Percentiles rank a stretch among this genome's conserved stretches.
phyloP scores from a whole-genome alignment of 176 grass and related monocot genomes.

The Otatea glauca region DNA sequence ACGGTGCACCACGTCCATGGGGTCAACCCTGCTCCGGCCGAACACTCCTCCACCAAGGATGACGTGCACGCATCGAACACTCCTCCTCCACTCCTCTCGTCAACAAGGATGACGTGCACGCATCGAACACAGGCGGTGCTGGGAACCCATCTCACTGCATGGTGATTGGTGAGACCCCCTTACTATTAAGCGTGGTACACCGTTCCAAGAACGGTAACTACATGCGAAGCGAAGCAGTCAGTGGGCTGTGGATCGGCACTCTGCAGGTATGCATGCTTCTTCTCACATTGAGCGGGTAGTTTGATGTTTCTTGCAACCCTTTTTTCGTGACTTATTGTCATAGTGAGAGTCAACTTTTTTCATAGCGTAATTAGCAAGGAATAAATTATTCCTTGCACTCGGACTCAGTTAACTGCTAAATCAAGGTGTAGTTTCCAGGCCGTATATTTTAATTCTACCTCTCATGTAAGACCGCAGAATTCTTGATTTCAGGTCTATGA shows the following conservation, averaged over 20 bases:
- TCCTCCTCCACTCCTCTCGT: conserved; percentile 31
- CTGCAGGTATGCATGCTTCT: conserved; percentile 15
- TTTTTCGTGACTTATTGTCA: not conserved
- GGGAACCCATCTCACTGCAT: not conserved
- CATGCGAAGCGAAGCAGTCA: not conserved
- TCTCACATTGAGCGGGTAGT: not conserved
- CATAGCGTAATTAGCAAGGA: not conserved
- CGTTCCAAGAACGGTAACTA: not conserved
- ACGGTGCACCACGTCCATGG: too few relatives aligned
- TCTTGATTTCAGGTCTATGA: not conserved
- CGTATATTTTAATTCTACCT: not conserved
- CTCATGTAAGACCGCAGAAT: not conserved
- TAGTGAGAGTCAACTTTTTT: not conserved
- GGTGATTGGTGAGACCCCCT: not conserved
- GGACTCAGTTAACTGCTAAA: not conserved
- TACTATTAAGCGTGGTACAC: not conserved
- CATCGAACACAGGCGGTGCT: not conserved
- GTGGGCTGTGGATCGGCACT: not conserved
- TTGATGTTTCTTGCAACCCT: not conserved
- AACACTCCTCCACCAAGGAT: too few relatives aligned
- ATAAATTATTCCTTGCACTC: not conserved
- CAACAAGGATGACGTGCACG: conserved; percentile 38
- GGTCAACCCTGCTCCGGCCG: too few relatives aligned
- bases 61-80: not conserved
- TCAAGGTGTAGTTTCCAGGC: not conserved